phyloP scores from a whole-genome alignment of 1,139 yeast genomes.

The Waltiozyma sp. region DNA sequence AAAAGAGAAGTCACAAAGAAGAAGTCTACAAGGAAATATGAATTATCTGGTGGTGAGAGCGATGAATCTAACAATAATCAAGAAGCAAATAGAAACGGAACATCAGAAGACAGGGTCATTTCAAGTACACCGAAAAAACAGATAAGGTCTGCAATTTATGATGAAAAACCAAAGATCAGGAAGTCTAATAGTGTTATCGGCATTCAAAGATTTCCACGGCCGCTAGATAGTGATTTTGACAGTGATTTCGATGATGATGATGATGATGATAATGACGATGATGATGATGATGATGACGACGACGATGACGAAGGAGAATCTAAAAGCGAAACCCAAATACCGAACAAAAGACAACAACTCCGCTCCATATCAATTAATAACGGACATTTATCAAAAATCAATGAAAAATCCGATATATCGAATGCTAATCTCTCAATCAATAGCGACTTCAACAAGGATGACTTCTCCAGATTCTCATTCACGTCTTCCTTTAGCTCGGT shows the following conservation, averaged over 20 bases:
- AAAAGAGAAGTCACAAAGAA: conserved; percentile 1
- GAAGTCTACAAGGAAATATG: conserved; percentile 1
- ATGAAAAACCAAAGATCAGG: conserved; percentile 17
- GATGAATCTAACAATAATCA: conserved; percentile 17
- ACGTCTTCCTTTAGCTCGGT: conserved; percentile 54
- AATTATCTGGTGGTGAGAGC: not conserved
- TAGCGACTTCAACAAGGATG: not conserved
- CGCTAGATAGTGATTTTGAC: not conserved
- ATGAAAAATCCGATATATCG: conserved; percentile 7
- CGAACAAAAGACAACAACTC: not conserved
- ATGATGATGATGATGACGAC: conserved; percentile 1
- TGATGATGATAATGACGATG: not conserved
- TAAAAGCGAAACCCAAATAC: no score
- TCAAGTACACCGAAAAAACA: conserved; percentile 16
- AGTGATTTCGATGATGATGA: conserved; percentile 1
- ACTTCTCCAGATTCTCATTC: conserved; percentile 10
- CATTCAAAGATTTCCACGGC: conserved; percentile 19
- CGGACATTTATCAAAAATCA: conserved; percentile 1
- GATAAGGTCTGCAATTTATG: conserved; percentile 11
- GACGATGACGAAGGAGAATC: conserved; percentile 2
- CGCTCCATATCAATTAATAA: conserved; percentile 6
- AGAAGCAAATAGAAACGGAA: conserved; percentile 11
- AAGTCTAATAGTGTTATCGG: conserved; percentile 27
- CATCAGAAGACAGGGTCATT: conserved; percentile 2
- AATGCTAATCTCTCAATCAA: conserved; percentile 23